A percentile compares a stretch with the other conserved stretches of the same genome.
Evolutionary conservation across 2,329 filamentous ascomycete species (phyloP).

Genomic region (Coniochaeta sp.): DNA sequence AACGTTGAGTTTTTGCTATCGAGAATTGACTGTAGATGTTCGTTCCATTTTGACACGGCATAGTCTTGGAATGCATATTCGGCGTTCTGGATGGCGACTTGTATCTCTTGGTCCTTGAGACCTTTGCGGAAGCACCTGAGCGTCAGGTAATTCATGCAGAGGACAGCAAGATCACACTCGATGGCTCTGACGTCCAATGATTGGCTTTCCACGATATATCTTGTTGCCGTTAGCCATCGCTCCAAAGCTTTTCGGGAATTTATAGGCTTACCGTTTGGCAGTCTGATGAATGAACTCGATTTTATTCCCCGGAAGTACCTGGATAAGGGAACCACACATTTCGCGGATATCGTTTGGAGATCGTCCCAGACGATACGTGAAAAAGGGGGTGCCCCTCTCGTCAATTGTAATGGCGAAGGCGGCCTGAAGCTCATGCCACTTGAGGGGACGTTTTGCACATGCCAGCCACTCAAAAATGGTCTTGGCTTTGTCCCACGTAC

Average conservation of each 20-base stretch:
- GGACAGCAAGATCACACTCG: constrained; percentile 21
- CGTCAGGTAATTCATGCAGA: constrained; percentile 26
- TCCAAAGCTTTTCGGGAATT: not conserved
- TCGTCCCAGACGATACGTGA: constrained; percentile 12
- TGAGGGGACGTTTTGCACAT: constrained; percentile 29
- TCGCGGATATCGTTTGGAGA: constrained; percentile 16
- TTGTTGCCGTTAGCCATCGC: not conserved
- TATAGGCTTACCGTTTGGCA: constrained; percentile 21
- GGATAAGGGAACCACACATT: constrained; percentile 27
- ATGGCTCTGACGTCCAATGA: constrained; percentile 15
- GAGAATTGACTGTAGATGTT: constrained; percentile 16
- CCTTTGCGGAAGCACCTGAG: constrained; percentile 20
- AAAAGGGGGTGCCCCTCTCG: constrained; percentile 3
- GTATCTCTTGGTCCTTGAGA: constrained; percentile 7
- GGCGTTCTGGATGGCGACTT: constrained; percentile 12
- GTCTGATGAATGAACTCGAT: constrained; percentile 30
- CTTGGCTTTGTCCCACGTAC: constrained; percentile 16
- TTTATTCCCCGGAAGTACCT: constrained; percentile 18
- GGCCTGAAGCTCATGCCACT: constrained; percentile 32
- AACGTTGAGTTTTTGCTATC: constrained; percentile 3
- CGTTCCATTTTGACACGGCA: constrained; percentile 24
- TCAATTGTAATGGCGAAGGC: constrained; percentile 15
- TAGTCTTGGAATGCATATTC: constrained; percentile 31
- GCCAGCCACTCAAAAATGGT: constrained; percentile 30
- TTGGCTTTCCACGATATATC: constrained; percentile 16